These are phyloP conservation scores for Keithomyces neogunnii DNA, from an alignment of 2,329 filamentous ascomycete genomes.

Conservation along the genomic window DNA sequence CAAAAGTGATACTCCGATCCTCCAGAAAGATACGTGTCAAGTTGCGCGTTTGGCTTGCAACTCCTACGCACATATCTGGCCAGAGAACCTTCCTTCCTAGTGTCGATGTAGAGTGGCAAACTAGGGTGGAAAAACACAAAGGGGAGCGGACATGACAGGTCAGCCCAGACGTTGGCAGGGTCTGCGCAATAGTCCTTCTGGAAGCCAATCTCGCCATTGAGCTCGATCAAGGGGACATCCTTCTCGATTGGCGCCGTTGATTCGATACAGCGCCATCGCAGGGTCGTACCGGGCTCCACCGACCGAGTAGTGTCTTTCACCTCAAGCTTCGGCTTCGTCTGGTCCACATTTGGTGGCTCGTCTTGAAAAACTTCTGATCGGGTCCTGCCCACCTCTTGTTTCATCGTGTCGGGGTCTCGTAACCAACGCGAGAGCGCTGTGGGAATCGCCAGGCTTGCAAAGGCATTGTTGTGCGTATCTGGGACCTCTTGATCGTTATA, in stretches of 20 bases:
- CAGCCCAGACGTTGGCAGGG: slow-evolving; percentile 57
- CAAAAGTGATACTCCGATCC: slow-evolving; percentile 83
- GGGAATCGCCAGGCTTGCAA: slow-evolving; percentile 66
- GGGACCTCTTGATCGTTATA: slow-evolving; percentile 56
- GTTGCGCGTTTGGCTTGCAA: slow-evolving; percentile 78
- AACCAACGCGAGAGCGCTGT: slow-evolving; percentile 73
- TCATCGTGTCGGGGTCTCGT: slow-evolving; percentile 60
- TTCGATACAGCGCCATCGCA: slow-evolving; percentile 63
- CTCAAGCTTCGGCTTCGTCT: slow-evolving; percentile 33
- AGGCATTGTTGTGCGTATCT: slow-evolving; percentile 64
- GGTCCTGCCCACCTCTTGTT: slow-evolving; percentile 57
- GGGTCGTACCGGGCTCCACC: slow-evolving; percentile 25
- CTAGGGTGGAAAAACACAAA: slow-evolving; percentile 84
- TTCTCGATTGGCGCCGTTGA: slow-evolving; percentile 44
- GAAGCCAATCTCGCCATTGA: slow-evolving; percentile 70
- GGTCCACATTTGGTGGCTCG: slow-evolving; percentile 34
- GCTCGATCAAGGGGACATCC: slow-evolving; percentile 53
- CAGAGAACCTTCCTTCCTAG: slow-evolving; percentile 74
- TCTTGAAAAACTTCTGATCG: slow-evolving; percentile 60
- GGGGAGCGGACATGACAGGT: slow-evolving; percentile 55
- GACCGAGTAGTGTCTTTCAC: slow-evolving; percentile 39
- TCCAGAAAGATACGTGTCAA: slow-evolving; percentile 78
- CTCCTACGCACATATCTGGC: slow-evolving; percentile 88
- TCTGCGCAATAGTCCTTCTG: slow-evolving; percentile 65
- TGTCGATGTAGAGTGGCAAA: slow-evolving; percentile 88